Evolutionary conservation across 2,329 filamentous ascomycete genomes (phyloP), one percentile per base, ranked within the genome.

Genomic region (Orbilia brochopaga): DNA sequence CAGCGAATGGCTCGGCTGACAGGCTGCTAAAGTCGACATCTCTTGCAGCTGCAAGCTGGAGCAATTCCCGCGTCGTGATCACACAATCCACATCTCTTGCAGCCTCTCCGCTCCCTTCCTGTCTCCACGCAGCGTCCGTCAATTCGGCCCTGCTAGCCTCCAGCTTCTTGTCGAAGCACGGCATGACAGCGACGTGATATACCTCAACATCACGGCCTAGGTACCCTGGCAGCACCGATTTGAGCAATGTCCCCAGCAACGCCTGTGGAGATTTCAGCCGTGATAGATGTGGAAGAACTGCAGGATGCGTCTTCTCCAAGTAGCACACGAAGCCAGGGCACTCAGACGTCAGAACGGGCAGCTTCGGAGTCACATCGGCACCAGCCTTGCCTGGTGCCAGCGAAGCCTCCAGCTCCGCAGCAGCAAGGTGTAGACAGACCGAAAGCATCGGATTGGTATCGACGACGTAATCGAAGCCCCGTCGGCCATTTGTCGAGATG

Each of bases 251-350:
- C 11, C 94, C 94, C 74, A 90, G 89, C 58, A 99, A 81, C 24
- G 94, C 93, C 80, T 99, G 94, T 13, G 94, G 93, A 3, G 92
- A 97, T 79, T 97, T 99, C 74, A 97, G 84, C 55, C 87, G 87
- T 66, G 92, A 97, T 60, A 99, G 83, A 79, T 99, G 92, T 27
- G 92, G 91, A 55, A 99, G 84, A 62, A 97, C 87, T 77, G 97
- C 89, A 1, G 94, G 92, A 78, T 99, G 94, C 62, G 93, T 97
- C 81, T 99, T 97, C 79, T 99, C 94, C 24, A 93, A 93, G 78
- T 99, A 99, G 81, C 94, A 99, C 63, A 99, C 93, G 92, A 95
- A 99, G 6, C 94, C 94, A 0, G 94, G 94, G 79, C 94, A 99
- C 19, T 91, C 91, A 2, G 92, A 92, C 7, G 92, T 91, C 48